Evolutionary conservation across 345 rosid species (phyloP).

Genomic region (Raphanus sativus): DNA sequence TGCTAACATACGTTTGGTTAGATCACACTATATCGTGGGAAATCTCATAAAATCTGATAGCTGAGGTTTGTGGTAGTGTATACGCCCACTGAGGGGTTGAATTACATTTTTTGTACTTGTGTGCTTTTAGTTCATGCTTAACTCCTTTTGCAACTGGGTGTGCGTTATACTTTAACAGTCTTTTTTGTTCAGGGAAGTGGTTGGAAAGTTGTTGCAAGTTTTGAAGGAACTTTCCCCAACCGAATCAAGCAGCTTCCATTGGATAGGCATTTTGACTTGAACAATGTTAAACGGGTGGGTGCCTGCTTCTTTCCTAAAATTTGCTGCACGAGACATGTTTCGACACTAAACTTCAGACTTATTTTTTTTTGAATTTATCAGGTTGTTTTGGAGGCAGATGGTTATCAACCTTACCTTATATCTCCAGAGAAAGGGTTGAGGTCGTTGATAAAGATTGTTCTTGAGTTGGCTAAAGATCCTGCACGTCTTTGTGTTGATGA

Average conservation of each 20-base stretch:
- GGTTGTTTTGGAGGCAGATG: constrained; percentile 88
- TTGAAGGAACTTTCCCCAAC: constrained; percentile 94
- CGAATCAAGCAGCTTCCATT: constrained; percentile 94
- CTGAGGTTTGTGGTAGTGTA: not conserved
- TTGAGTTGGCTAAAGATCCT: constrained; percentile 94
- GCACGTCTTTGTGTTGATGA: constrained; percentile 90
- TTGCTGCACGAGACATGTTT: not conserved
- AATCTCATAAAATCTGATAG: not conserved
- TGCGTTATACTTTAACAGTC: constrained; percentile 1
- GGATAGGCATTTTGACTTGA: constrained; percentile 92
- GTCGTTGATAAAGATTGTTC: constrained; percentile 45
- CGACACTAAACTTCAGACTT: not conserved
- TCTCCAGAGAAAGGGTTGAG: constrained; percentile 99
- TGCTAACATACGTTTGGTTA: not conserved
- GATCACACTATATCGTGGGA: not conserved
- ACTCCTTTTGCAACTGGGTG: constrained; percentile 7
- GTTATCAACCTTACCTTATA: constrained; percentile 98
- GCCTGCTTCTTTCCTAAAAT: not conserved
- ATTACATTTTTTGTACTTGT: not conserved
- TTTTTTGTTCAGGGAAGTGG: constrained; percentile 74
- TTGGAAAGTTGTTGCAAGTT: constrained; percentile 97
- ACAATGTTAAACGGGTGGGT: constrained; percentile 89
- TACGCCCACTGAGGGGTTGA: not conserved
- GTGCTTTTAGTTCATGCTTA: constrained; percentile 15
- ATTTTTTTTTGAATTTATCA: constrained; percentile 6